Evolutionary conservation across 2,329 filamentous ascomycete genomes (phyloP), one percentile per base, ranked within the genome.

Genomic region (Macrophomina phaseolina): DNA sequence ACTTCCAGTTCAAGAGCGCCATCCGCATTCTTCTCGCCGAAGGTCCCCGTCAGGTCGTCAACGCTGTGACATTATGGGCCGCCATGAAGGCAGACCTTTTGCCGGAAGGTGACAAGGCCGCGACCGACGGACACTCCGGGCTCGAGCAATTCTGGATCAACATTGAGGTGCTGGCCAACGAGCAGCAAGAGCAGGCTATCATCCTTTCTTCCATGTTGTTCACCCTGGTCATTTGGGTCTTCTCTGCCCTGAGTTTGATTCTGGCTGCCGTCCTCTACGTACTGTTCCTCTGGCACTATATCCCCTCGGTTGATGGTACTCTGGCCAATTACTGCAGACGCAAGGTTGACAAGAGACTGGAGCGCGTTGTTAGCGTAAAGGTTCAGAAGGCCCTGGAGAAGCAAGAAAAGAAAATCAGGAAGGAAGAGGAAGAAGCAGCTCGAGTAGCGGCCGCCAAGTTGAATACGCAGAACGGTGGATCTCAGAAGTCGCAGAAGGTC

Each of bases 161-260:
- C 73, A 84, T 98, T 70, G 85, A 87, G 71, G 81, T 85, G 9
- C 85, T 98, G 40, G 91, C 91, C 36, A 83, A 89, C 16, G 82
- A 90, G 40, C 90, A 96, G 77, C 89, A 88, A 69, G 88, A 90
- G 70, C 92, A 97, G 78, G 92, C 91, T 1, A 81, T 95, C 68
- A 91, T 97, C 71, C 84, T 98, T 62, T 91, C 89, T 46, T 90
- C 92, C 78, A 98, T 98, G 95, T 81, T 93, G 69, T 98, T 97
- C 80, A 97, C 94, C 3, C 78, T 97, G 28, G 77, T 97, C 65
- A 88, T 98, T 71, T 98, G 94, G 94, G 84, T 93, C 14, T 89
- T 98, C 72, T 91, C 91, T 0, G 86, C 91, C 5, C 76, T 98
- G 64, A 85, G 82, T 66, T 84, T 98, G 61, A 81, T 94, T n/a